Percentiles rank a stretch among this genome's conserved stretches.
Conservation (phyloP, 495 filamentous ascomycete species). For the Xylaria sp. region DNA sequence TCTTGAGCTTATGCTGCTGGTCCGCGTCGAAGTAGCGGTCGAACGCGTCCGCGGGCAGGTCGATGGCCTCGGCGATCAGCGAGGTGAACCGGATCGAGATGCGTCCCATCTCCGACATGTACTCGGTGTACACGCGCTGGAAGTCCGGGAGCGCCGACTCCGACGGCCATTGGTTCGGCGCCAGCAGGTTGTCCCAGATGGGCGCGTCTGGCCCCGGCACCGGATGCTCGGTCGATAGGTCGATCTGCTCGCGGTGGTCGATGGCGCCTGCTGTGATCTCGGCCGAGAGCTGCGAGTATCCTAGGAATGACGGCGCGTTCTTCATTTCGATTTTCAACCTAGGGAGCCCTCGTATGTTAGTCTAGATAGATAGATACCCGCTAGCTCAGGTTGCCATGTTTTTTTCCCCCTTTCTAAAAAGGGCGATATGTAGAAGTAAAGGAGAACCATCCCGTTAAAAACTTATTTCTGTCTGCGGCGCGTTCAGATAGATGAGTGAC, state of each 20-base stretch:
- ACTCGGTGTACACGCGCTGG: constrained; percentile 70
- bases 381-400: neutral
- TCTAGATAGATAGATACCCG: neutral
- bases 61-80: constrained; percentile 87
- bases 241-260: constrained; percentile 88
- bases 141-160: constrained; percentile 72
- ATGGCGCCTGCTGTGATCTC: constrained; percentile 65
- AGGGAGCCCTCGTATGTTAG: constrained; percentile 1
- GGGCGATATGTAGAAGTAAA: neutral
- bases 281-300: constrained; percentile 66
- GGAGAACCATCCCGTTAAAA: neutral
- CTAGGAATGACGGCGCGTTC: constrained; percentile 71
- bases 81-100: constrained; percentile 79
- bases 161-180: constrained; percentile 92
- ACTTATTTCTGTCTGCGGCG: no score
- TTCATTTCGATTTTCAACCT: constrained; percentile 90
- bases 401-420: neutral
- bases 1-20: constrained; percentile 91
- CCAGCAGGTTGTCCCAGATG: constrained; percentile 78
- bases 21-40: constrained; percentile 77
- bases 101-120: constrained; percentile 74
- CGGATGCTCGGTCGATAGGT: constrained; percentile 80
- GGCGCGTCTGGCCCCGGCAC: constrained; percentile 68
- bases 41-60: constrained; percentile 74
- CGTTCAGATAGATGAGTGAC: neutral